Base-by-base conservation (phyloP, 208 protist species). In the Crithidia brevicula region DNA sequence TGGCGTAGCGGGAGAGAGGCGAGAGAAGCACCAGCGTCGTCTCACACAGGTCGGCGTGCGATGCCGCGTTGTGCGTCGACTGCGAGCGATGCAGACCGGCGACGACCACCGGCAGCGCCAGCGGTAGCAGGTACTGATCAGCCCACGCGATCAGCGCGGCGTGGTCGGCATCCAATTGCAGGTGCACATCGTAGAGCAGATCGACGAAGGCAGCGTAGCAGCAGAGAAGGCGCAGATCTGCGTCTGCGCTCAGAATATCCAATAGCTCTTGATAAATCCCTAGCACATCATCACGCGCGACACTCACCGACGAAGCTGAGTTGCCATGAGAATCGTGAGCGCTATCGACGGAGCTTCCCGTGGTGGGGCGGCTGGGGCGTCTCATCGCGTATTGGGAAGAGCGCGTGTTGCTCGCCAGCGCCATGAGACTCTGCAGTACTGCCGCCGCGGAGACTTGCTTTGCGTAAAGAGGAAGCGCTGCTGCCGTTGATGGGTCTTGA, bases 31-130 rank as follows among this genome's bases (percentile, higher is more conserved):
- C 69, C 30, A 94, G 77, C 8, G 85, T 72, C 10, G 72, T 58
- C 64, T 91, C 85, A 62, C 88, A 94, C 27, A 81, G 18, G 16
- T 74, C 67, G 25, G 70, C 72, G 69, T 94, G 88, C n/a, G 82
- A 80, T 52, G 77, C 75, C 11, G 78, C 40, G 56, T 64, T 75
- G 72, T 83, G 72, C 33, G 64, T 54, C 13, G 68, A 56, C 18
- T 65, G 70, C 18, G 77, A 85, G 27, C 63, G 79, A 1, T 59
- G 40, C 40, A 88, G 67, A 9, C 71, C 63, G 2, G 56, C 52
- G 22, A 74, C 60, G 3, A 89, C 34, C 7, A 82, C 76, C 9
- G 81, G 67, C 46, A 89, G 60, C 31, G 79, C 33, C 10, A 65
- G 16, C 11, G 81, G 77, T 27, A 91, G 46, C 3, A 89, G 60